Base-by-base conservation (phyloP, 345 rosid genomes). In the Populus alba region DNA sequence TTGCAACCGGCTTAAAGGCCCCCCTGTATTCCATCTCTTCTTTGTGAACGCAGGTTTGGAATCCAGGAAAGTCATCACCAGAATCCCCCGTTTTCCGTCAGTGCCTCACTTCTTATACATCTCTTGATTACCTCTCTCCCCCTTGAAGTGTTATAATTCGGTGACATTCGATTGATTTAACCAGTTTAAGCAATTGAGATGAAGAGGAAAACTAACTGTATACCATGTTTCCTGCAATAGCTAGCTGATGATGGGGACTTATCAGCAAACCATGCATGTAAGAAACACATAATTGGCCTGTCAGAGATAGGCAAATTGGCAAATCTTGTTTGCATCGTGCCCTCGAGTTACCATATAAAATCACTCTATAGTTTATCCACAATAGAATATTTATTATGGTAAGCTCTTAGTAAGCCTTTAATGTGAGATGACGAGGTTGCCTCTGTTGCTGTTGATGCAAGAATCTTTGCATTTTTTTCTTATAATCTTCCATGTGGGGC, bases 61-160 rank as follows among this genome's bases (percentile, higher is more conserved):
- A 92, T 13, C 95, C 95, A 1, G 95, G 92, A 81, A 94, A 92
- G 49, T 84, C 85, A 23, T 72, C 79, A 67, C 83, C 87, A 43
- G 89, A 29, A 15, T 82, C 87, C 77, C 83, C 91, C 93, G 88
- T 90, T 71, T 38, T 84, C 9, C 33, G 25, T 23, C 0, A 5
- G 29, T n/a, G 29, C 63, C 63, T 23, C 35, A 37, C 65, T 62
- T 31, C 5, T 81, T 18, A 63, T 27, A 27, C 27, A 27, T 66
- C 18, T 61, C 68, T 68, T 70, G 45, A 43, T 80, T 29, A 2
- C 68, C 13, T 7, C 39, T 31, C 51, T 57, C 66, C 80, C 29
- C 41, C 74, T 16, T 25, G 47, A 38, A 47, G 29, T 70, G 1
- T 4, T 6, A 13, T 25, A 31, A 17, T 41, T 0, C 13, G 8